Conservation (phyloP, 345 rosid species). For the Eucalyptus leucophloia region DNA sequence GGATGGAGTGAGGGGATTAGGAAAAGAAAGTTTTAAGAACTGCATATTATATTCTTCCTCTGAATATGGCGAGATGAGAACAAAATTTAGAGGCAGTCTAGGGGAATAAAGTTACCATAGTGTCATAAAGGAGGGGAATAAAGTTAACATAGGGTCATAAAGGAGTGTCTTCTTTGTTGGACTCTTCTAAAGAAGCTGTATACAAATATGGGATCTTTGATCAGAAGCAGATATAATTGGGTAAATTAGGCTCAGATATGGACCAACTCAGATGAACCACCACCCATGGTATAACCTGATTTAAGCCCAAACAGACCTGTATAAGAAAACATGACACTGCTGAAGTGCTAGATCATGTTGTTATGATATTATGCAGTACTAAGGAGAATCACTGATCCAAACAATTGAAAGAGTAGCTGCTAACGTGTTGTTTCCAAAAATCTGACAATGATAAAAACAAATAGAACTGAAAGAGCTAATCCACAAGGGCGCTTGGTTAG, state of each 20-base stretch:
- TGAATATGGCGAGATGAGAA: background rate
- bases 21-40: background rate
- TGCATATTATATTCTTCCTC: background rate
- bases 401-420: background rate
- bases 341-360: background rate
- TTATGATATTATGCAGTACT: background rate
- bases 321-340: background rate
- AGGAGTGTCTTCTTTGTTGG: background rate
- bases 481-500: background rate
- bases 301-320: background rate
- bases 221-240: background rate
- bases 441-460: background rate
- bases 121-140: background rate
- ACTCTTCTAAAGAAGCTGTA: background rate
- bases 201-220: background rate
- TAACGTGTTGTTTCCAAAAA: background rate
- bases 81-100: background rate
- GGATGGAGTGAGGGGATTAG: background rate
- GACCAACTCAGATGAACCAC: background rate
- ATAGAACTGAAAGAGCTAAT: background rate
- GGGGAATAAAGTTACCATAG: background rate
- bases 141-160: background rate
- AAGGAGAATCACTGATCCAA: background rate
- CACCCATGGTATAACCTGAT: background rate
- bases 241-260: background rate